phyloP scores from a whole-genome alignment of 2,329 filamentous ascomycete species.

The Colletotrichum plurivorum region DNA sequence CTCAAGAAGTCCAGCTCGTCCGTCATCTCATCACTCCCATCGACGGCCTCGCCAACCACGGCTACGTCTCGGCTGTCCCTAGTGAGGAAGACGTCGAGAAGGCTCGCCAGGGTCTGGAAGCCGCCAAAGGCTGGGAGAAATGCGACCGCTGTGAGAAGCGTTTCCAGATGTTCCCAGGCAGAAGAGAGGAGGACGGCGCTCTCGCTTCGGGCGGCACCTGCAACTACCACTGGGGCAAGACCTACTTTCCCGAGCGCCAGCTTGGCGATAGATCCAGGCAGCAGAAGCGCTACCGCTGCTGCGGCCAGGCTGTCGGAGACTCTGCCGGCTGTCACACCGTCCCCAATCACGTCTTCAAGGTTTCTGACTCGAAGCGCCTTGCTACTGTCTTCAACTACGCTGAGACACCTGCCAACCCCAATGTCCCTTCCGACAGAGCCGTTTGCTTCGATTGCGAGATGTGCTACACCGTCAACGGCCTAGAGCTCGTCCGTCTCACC shows the following conservation, averaged over 20 bases:
- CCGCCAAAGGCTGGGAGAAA: conserved; percentile 83
- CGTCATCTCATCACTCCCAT: conserved; percentile 75
- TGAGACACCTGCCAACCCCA: conserved; percentile 78
- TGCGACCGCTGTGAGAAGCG: conserved; percentile 90
- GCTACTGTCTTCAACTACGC: conserved; percentile 85
- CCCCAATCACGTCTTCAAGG: conserved; percentile 89
- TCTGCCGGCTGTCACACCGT: conserved; percentile 80
- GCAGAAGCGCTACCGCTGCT: conserved; percentile 82
- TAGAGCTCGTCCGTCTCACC: conserved; percentile 92
- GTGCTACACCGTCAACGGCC: conserved; percentile 90
- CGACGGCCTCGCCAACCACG: conserved; percentile 73
- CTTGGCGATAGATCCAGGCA: conserved; percentile 69
- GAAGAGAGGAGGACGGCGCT: conserved; percentile 81
- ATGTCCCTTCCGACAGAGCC: conserved; percentile 67
- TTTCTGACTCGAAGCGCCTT: conserved; percentile 80
- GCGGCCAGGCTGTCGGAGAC: conserved; percentile 80
- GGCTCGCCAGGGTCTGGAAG: conserved; percentile 75
- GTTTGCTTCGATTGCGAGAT: conserved; percentile 97
- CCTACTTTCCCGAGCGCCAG: conserved; percentile 70
- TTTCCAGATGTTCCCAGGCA: conserved; percentile 93
- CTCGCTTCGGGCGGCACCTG: conserved; percentile 85
- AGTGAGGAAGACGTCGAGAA: conserved; percentile 75
- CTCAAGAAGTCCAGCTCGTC: conserved; percentile 79
- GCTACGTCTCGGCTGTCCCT: conserved; percentile 82
- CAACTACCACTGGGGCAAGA: conserved; percentile 83